Evolutionary conservation across 2,329 filamentous ascomycete species (phyloP).

Genomic region (Xylariaceae sp.): DNA sequence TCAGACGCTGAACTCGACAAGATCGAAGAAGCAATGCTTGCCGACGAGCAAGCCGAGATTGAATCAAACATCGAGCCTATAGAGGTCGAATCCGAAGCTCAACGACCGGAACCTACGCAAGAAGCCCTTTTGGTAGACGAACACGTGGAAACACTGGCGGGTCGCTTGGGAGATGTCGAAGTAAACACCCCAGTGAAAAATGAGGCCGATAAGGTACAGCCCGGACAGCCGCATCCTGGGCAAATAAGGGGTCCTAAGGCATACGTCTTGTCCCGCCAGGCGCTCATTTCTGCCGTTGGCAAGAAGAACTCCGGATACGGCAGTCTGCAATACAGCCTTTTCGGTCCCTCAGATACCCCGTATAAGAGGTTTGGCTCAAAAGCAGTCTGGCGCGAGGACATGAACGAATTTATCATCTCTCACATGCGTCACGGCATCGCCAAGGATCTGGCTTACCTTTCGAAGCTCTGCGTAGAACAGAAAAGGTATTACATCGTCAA

Average conservation of each 20-base stretch:
- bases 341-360: constrained; percentile 11
- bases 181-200: background rate
- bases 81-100: background rate
- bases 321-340: constrained; percentile 5
- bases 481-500: constrained; percentile 39
- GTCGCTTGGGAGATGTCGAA: background rate
- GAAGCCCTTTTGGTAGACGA: background rate
- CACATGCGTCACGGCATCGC: constrained; percentile 46
- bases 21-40: background rate
- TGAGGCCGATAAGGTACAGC: background rate
- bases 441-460: constrained; percentile 42
- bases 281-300: constrained; percentile 24
- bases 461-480: constrained; percentile 25
- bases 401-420: constrained; percentile 50
- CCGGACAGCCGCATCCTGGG: background rate
- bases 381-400: constrained; percentile 51
- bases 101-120: background rate
- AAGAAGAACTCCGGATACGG: constrained; percentile 9
- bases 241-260: constrained; percentile 18
- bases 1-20: constrained; percentile 19
- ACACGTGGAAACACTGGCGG: background rate
- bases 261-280: constrained; percentile 32
- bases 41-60: background rate
- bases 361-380: constrained; percentile 8
- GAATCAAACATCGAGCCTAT: background rate